These are phyloP conservation scores for Pezicula neosporulosa DNA, from an alignment of 2,329 filamentous ascomycete species.

Conservation along the genomic window DNA sequence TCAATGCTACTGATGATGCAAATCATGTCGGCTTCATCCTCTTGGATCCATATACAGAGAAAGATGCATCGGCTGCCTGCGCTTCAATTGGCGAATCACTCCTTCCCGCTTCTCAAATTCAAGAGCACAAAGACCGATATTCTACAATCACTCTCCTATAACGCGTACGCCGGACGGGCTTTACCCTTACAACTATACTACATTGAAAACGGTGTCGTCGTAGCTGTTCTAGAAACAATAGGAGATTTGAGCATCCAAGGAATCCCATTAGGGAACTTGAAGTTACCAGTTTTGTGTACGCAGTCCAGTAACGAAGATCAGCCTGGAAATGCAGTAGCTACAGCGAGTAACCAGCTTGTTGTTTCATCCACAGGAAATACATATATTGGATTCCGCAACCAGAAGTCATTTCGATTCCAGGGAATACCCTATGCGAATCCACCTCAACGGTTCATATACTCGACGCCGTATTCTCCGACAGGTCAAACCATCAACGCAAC, in stretches of 20 bases:
- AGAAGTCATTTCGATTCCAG: slow-evolving; percentile 42
- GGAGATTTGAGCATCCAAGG: slow-evolving; percentile 31
- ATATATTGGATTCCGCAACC: slow-evolving; percentile 47
- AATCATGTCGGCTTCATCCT: slow-evolving; percentile 50
- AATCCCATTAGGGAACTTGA: slow-evolving; percentile 21
- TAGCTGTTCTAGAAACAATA: slow-evolving; percentile 30
- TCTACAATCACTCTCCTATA: slow-evolving; percentile 39
- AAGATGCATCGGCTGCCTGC: slow-evolving; percentile 39
- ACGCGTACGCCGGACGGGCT: slow-evolving; percentile 36
- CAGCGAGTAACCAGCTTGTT: slow-evolving; percentile 34
- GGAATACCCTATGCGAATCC: slow-evolving; percentile 24
- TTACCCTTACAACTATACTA: slow-evolving; percentile 35
- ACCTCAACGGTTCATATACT: slow-evolving; percentile 30
- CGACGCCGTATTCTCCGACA: slow-evolving; percentile 38
- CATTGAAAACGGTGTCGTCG: slow-evolving; percentile 35
- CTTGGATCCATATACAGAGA: slow-evolving; percentile 37
- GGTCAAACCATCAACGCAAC: slow-evolving; percentile 43
- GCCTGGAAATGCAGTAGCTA: slow-evolving; percentile 28
- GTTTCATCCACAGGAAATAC: slow-evolving; percentile 39
- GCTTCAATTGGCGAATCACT: slow-evolving; percentile 43
- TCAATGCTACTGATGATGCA: slow-evolving; percentile 47
- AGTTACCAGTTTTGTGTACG: slow-evolving; percentile 46
- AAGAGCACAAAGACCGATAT: slow-evolving; percentile 42
- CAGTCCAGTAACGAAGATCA: slow-evolving; percentile 37
- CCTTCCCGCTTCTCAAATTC: slow-evolving; percentile 36